A percentile compares a stretch with the other conserved stretches of the same genome.
These are phyloP conservation scores for Cryphonectria naterciae DNA, from an alignment of 2,329 filamentous ascomycete species.

Conservation along the genomic window DNA sequence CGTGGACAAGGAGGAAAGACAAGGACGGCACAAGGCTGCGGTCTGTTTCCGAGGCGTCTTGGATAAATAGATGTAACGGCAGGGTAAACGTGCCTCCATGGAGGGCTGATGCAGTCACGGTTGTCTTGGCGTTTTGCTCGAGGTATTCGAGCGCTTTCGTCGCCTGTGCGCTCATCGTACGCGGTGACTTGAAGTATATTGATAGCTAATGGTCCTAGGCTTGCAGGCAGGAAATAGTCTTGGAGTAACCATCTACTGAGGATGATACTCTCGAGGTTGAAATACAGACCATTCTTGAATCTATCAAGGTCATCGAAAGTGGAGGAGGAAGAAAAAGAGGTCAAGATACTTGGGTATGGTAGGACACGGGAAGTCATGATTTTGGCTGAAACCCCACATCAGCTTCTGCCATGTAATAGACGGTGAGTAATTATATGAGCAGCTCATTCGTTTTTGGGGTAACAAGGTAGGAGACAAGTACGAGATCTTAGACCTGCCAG, in stretches of 20 bases:
- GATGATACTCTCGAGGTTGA: neutral
- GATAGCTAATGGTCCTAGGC: neutral
- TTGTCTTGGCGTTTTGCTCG: conserved; percentile 13
- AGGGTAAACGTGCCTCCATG: conserved; percentile 49
- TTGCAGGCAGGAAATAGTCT: neutral
- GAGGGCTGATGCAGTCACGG: conserved; percentile 42
- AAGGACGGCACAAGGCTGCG: conserved; percentile 56
- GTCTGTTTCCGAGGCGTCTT: conserved; percentile 46
- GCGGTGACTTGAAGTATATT: neutral
- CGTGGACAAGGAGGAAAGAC: conserved; percentile 56
- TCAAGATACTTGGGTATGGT: neutral
- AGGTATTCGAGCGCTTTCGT: conserved; percentile 8
- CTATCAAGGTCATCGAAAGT: neutral
- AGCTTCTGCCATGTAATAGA: neutral
- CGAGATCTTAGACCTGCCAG: neutral
- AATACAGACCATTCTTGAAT: neutral
- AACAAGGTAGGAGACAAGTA: neutral
- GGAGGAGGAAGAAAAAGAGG: neutral
- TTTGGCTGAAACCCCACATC: conserved; percentile 6
- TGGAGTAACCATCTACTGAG: neutral
- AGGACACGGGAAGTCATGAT: neutral
- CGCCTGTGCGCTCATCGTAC: conserved; percentile 16
- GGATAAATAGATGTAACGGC: conserved; percentile 50
- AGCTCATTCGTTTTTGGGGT: neutral
- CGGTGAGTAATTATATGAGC: neutral